These are phyloP conservation scores for Sarocladium oryzae DNA, from an alignment of 2,329 filamentous ascomycete genomes.

Conservation along the genomic window DNA sequence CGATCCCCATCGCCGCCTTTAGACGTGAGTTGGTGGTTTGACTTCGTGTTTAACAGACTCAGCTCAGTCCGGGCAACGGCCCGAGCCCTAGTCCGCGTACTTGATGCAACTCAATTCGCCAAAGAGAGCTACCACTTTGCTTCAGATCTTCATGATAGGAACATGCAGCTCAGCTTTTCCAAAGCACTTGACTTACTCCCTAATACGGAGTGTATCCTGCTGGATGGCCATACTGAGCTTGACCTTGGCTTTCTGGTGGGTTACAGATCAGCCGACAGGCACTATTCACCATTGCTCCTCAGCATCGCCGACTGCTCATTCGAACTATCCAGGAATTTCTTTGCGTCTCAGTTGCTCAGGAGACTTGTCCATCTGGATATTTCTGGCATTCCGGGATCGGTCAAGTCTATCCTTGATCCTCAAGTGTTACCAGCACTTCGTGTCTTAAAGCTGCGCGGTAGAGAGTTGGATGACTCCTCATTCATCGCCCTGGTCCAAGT, in stretches of 20 bases:
- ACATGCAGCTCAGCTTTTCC: conserved; percentile 31
- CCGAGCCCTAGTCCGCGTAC: conserved; percentile 35
- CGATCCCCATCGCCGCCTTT: conserved; percentile 5
- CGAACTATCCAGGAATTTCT: conserved; percentile 34
- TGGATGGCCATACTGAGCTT: conserved; percentile 40
- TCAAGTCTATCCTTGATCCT: conserved; percentile 27
- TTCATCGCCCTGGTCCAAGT: conserved; percentile 23
- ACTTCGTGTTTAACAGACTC: conserved; percentile 38
- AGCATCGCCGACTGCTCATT: conserved; percentile 37
- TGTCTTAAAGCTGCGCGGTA: conserved; percentile 43
- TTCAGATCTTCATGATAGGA: conserved; percentile 29
- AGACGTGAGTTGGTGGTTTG: conserved; percentile 45
- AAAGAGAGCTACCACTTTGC: conserved; percentile 33
- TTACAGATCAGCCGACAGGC: not conserved
- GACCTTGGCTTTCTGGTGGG: conserved; percentile 31
- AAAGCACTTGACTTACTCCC: conserved; percentile 34
- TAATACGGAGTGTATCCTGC: conserved; percentile 36
- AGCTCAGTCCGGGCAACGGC: conserved; percentile 28
- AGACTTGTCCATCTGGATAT: conserved; percentile 46
- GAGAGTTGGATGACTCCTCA: conserved; percentile 37
- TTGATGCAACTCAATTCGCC: conserved; percentile 42
- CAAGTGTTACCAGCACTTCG: conserved; percentile 39
- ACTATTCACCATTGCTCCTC: conserved; percentile 30
- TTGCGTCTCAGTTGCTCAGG: conserved; percentile 28
- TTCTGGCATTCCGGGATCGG: conserved; percentile 41